These are phyloP conservation scores for Fusarium sp. DNA, from an alignment of 2,329 filamentous ascomycete species.

Conservation along the genomic window DNA sequence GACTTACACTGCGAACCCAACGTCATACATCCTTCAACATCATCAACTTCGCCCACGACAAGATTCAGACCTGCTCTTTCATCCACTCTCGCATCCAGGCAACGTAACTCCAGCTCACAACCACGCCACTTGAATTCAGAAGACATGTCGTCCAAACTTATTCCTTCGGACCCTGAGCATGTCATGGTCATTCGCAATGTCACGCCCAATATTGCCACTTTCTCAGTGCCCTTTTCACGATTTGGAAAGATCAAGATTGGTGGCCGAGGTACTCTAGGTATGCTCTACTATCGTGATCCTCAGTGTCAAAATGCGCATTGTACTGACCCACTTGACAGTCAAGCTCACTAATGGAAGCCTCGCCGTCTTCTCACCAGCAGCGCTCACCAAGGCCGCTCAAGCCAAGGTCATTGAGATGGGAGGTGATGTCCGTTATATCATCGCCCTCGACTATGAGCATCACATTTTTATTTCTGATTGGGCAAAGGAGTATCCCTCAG, in stretches of 20 bases:
- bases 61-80: neutral
- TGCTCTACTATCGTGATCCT: constrained; percentile 41
- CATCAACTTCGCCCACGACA: neutral
- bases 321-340: constrained; percentile 64
- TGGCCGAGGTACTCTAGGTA: constrained; percentile 88
- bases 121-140: constrained; percentile 13
- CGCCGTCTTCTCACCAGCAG: constrained; percentile 92
- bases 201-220: constrained; percentile 82
- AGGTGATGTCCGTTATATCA: constrained; percentile 84
- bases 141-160: constrained; percentile 74
- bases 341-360: constrained; percentile 83
- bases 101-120: constrained; percentile 29
- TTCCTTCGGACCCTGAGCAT: constrained; percentile 80
- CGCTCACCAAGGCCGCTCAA: constrained; percentile 82
- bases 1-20: constrained; percentile 12
- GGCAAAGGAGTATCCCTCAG: constrained; percentile 83
- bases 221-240: constrained; percentile 87
- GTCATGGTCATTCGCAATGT: constrained; percentile 93
- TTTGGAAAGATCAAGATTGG: constrained; percentile 87
- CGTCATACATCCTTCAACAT: constrained; percentile 23
- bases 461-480: constrained; percentile 94
- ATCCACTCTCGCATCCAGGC: neutral
- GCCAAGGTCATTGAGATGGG: constrained; percentile 75
- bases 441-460: constrained; percentile 92
- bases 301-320: neutral